phyloP scores from a whole-genome alignment of 768 basidiomycete genomes.

The Galerina marginata region DNA sequence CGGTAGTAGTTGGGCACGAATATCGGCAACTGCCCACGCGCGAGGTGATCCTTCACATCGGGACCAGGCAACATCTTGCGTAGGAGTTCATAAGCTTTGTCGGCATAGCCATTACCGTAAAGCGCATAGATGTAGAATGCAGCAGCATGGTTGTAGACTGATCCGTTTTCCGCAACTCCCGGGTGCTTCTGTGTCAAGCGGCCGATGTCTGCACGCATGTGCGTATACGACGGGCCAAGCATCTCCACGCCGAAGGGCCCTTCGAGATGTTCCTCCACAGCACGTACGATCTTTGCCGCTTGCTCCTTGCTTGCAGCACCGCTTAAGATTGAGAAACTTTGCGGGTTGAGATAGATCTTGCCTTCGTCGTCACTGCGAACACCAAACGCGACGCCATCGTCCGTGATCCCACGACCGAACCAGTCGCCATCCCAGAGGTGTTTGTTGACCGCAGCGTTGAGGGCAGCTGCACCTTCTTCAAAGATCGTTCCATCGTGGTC shows the following conservation, averaged over 20 bases:
- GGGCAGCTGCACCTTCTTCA: neutral
- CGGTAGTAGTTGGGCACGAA: slow-evolving; percentile 6
- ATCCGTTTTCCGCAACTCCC: neutral
- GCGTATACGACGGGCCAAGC: neutral
- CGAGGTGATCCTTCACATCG: neutral
- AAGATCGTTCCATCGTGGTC: neutral
- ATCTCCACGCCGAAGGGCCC: neutral
- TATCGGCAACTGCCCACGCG: neutral
- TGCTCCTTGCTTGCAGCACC: neutral
- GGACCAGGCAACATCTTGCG: slow-evolving; percentile 1
- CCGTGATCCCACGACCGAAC: slow-evolving; percentile 4
- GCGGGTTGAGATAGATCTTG: slow-evolving; percentile 1
- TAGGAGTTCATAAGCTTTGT: neutral
- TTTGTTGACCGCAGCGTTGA: neutral
- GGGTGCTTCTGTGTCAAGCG: slow-evolving; percentile 1
- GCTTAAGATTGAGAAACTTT: neutral
- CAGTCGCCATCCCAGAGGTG: neutral
- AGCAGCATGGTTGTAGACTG: slow-evolving; percentile 1
- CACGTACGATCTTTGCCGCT: neutral
- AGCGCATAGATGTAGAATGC: neutral
- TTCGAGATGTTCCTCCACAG: slow-evolving; percentile 1
- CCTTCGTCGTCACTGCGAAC: neutral
- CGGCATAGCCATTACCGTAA: neutral
- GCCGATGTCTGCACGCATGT: neutral
- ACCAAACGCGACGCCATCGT: neutral